Evolutionary conservation across 2,329 filamentous ascomycete species (phyloP).

Genomic region (Cadophora luteo-olivacea): DNA sequence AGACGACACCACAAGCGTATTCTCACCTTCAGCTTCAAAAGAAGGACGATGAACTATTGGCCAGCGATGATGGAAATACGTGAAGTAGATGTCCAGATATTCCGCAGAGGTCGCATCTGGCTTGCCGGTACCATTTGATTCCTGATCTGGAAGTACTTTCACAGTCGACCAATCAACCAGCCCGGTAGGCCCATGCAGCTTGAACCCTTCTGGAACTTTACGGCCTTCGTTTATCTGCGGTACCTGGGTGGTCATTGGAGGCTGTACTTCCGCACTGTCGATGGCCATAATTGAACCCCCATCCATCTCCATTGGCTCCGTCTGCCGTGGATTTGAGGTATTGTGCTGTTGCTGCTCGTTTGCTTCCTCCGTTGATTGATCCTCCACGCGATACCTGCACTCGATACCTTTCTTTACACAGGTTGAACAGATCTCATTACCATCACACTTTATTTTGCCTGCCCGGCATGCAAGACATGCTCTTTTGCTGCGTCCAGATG

Average conservation of each 20-base stretch:
- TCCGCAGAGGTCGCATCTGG: conserved; percentile 29
- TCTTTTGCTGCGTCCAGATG: conserved; percentile 44
- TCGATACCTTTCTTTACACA: conserved; percentile 49
- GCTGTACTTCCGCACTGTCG: not conserved
- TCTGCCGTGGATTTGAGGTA: not conserved
- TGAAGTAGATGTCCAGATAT: conserved; percentile 47
- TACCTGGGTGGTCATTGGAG: not conserved
- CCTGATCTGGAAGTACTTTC: conserved; percentile 5
- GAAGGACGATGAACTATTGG: conserved; percentile 50
- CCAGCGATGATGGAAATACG: conserved; percentile 50
- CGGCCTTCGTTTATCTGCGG: not conserved
- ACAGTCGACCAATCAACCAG: conserved; percentile 8
- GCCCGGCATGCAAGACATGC: conserved; percentile 53
- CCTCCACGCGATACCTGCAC: conserved; percentile 45
- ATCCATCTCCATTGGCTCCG: conserved; percentile 4
- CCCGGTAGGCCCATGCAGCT: conserved; percentile 2
- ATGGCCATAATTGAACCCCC: not conserved
- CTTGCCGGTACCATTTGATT: not conserved
- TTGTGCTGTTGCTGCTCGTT: not conserved
- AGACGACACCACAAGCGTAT: conserved; percentile 41
- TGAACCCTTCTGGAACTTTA: not conserved
- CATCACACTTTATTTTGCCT: conserved; percentile 55
- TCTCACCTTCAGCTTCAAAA: conserved; percentile 44
- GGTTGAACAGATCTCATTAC: conserved; percentile 48
- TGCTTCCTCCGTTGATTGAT: conserved; percentile 12